Evolutionary conservation across 2,329 filamentous ascomycete species (phyloP), one percentile per base, ranked within the genome.

Genomic region (Nothophoma quercina): DNA sequence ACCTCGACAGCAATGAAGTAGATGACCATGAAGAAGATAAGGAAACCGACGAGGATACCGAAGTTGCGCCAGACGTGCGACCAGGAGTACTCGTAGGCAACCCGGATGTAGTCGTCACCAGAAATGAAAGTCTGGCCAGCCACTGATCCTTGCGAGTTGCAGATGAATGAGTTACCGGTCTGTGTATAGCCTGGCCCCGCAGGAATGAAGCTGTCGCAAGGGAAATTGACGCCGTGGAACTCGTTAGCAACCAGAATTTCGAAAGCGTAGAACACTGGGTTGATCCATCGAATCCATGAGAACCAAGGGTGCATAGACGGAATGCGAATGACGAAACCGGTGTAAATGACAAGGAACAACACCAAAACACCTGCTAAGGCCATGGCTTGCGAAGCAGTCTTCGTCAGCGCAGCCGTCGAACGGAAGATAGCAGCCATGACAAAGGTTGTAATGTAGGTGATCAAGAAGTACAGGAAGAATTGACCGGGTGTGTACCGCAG

Each of bases 381-480:
- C 75, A 85, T 76, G 10, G 83, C 83, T 61, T 85, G 82, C 1
- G 80, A 79, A 7, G 84, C 71, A 0, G 89, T 90, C 39, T 89
- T 82, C 2, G 91, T 91, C 2, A 88, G 78, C 1, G 89, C 87
- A 18, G 83, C 91, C 56, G 95, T 89, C 4, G 85, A 88, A 43
- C 91, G 83, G 81, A 96, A 96, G 48, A 93, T 82, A 81, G 90
- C 91, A 25, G 88, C 90, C 89, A 95, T 95, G 49, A 80, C 80
- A 44, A 89, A 79, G 0, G 84, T 86, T 3, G 77, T 81, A 28
- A 80, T 78, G 36, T 71, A 72, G 2, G 67, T 62, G 82, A 83
- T 68, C 91, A 67, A 78, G 58, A 92, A 77, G 81, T 89, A 96
- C 73, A 91, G 86, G 80, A 96, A 96, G 79, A 95, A 96, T 1